phyloP scores from a whole-genome alignment of 1,284 basidiomycete genomes.

The Apiotrichum veenhuisii region DNA sequence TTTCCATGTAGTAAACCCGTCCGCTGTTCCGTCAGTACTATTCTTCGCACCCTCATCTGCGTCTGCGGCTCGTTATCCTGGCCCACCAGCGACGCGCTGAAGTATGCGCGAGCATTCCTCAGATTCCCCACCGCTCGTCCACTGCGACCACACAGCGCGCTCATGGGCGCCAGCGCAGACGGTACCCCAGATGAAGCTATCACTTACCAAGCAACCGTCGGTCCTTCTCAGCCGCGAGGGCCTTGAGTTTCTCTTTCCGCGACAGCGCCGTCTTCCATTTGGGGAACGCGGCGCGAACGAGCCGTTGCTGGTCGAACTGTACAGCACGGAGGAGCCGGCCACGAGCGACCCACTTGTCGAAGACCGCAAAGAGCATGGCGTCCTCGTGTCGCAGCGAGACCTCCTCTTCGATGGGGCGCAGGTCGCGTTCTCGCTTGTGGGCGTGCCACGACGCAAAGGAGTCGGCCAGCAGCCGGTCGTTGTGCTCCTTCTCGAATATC shows the following conservation, averaged over 20 bases:
- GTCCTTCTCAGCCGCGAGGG: constrained; percentile 12
- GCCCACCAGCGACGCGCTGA: too few species aligned
- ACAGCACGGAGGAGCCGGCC: constrained; percentile 26
- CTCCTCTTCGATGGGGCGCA: constrained; percentile 30
- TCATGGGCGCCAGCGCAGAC: too few species aligned
- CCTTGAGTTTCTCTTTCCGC: constrained; percentile 10
- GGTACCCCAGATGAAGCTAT: not conserved
- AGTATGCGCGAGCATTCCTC: too few species aligned
- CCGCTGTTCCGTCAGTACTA: constrained; percentile 25
- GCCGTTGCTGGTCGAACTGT: constrained; percentile 16
- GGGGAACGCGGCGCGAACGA: constrained; percentile 12
- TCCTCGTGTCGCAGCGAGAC: constrained; percentile 39
- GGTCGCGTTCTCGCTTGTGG: constrained; percentile 26
- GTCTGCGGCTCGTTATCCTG: too few species aligned
- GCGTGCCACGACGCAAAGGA: constrained; percentile 35
- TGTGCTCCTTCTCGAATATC: constrained; percentile 16
- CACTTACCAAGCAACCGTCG: constrained; percentile 28
- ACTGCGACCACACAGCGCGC: too few species aligned
- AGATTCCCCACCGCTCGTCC: too few species aligned
- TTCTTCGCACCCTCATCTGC: too few species aligned
- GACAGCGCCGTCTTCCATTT: constrained; percentile 14
- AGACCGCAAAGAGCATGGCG: constrained; percentile 37
- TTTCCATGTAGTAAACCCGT: constrained; percentile 34
- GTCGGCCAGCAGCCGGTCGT: constrained; percentile 18
- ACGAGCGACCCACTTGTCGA: constrained; percentile 39